Base-by-base conservation (phyloP, 108 stramenopile genomes). In the Skeletonema menzelii region DNA sequence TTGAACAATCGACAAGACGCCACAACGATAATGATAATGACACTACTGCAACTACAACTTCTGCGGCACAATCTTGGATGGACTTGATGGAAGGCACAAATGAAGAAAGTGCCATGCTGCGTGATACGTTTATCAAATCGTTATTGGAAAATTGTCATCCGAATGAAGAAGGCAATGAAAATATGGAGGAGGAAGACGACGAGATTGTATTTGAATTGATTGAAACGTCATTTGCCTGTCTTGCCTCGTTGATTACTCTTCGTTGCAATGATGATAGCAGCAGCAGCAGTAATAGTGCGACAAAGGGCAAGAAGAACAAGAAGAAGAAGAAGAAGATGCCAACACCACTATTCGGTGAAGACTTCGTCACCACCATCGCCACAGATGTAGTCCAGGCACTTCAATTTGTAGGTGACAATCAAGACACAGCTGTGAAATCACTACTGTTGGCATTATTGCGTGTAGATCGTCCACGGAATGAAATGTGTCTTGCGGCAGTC, bases 391-490 rank as follows among this genome's bases (percentile, higher is more conserved):
- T 73, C 24, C 32, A 64, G 15, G 72, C 72, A 17, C 55, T 73
- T 17, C 24, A 57, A 27, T 63, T 40, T 35, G 59, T 14, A 4
- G 5, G 0, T 31, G 59, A 19, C 2, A 15, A 63, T 42, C 2
- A 15, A 63, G 28, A 2, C 35, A 42, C 75, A 35, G 76, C 38
- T 8, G 24, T 31, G 17, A 31, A 62, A 13, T 59, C 58, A 0
- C 37, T 77, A 3, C 37, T 77, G 26, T 37, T 68, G 2, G 69
- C 68, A 11, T 49, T 71, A 10, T 27, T 78, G 5, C 64, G 32
- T 27, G 56, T 56, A 2, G 32, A 63, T 27, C 77, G 70, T 32
- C 70, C 77, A 5, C 57, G 77, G 20, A 78, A 78, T 38, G 77
- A 78, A 59, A 20, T 27, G 14, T 59, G 49, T 34, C 13, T 47